Evolutionary conservation across 441 rosid species (phyloP), one percentile per base, ranked within the genome.

Genomic region (Manihot esculenta): DNA sequence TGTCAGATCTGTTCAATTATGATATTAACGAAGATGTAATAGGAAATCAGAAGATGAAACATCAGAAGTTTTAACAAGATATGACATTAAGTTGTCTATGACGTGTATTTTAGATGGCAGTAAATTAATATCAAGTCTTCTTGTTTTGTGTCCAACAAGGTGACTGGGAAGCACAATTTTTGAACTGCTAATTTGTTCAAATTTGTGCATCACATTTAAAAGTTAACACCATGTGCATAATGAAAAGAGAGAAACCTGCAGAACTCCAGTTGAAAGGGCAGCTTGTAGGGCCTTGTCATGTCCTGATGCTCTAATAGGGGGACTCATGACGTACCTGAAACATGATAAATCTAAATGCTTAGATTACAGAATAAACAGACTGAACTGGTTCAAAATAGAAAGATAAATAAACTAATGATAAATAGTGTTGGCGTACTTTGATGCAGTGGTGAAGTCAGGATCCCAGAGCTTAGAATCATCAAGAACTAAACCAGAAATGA

Each of bases 281-380:
- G 86, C 95, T 84, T 91, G 97, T 62, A 95, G 82, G 78, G 92
- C 93, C 78, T 89, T 88, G 72, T 82, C 82, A 76, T 95, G 99
- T 72, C 94, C 98, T 48, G 90, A 58, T 82, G 88, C 66, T 79
- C 99, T 88, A 35, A 95, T 87, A 24, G 99, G 99, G 58, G 99
- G 98, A 78, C 99, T 95, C 97, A 91, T 95, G 74, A 92, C 97
- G 84, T 79, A 92, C 87, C 99, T 95, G 81, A 72, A 77, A 72
- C 15, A 71, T 69, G 35, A 72, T 45, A 78, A 63, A 59, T 64
- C n/a, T 26, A 54, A 70, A 64, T 26, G 63, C 69, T 35, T 68
- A 44, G 48, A 73, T 64, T 48, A 70, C 56, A 14, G 69, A 27
- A 70, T 62, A 41, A 62, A 66, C 30, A 2, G 71, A 45, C 38